A percentile compares a stretch with the other conserved stretches of the same genome.
These are phyloP conservation scores for Kwoniella sp. DNA, from an alignment of 768 basidiomycete genomes.

Conservation along the genomic window DNA sequence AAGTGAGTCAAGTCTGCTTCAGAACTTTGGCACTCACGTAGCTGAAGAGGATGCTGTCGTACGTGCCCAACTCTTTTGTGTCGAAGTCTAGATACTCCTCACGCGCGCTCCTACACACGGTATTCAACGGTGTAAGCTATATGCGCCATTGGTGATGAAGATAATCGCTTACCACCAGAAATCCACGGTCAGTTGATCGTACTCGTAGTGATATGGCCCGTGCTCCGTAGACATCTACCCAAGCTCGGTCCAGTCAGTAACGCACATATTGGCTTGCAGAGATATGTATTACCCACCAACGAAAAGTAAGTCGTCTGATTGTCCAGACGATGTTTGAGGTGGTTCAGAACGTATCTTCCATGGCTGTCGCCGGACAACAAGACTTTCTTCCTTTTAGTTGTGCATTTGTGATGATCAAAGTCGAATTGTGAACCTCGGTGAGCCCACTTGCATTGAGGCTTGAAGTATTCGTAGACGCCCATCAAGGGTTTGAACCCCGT, in stretches of 20 bases:
- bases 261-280: no score
- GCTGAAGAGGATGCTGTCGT: constrained; percentile 1
- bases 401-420: constrained; percentile 7
- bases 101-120: neutral
- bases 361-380: constrained; percentile 22
- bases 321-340: constrained; percentile 19
- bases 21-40: constrained; percentile 3
- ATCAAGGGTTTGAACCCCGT: constrained; percentile 12
- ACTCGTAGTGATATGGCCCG: neutral
- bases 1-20: no score
- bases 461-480: constrained; percentile 11
- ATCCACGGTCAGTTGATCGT: neutral
- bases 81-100: neutral
- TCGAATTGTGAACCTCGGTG: constrained; percentile 16
- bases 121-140: neutral
- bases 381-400: constrained; percentile 13
- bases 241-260: neutral
- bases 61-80: neutral
- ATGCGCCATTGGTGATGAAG: neutral
- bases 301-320: constrained; percentile 12
- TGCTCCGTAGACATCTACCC: constrained; percentile 7
- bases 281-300: constrained; percentile 1
- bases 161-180: neutral
- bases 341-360: constrained; percentile 12
- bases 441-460: constrained; percentile 13